Conservation (phyloP, 2,329 filamentous ascomycete genomes). For the Fusarium setosum region DNA sequence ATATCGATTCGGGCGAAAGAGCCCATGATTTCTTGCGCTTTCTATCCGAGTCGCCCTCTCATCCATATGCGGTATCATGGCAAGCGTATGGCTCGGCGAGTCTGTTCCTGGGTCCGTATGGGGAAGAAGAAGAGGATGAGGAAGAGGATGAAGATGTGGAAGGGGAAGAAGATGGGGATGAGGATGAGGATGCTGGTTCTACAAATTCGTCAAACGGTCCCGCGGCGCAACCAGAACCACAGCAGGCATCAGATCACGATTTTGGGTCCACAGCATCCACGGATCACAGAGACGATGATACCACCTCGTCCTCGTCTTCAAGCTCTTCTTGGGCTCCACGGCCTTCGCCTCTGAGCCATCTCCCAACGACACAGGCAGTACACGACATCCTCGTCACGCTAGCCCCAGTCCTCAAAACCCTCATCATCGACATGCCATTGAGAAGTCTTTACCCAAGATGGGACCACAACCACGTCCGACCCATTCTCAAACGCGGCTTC, state of each 20-base stretch:
- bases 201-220: background rate
- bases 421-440: slow-evolving; percentile 40
- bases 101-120: slow-evolving; percentile 9
- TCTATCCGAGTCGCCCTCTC: background rate
- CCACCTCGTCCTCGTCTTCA: background rate
- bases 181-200: no score
- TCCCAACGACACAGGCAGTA: background rate
- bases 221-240: background rate
- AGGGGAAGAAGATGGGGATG: no score
- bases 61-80: background rate
- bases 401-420: slow-evolving; percentile 12
- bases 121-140: background rate
- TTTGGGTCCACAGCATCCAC: background rate
- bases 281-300: background rate
- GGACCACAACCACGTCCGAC: background rate
- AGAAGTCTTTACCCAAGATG: slow-evolving; percentile 3
- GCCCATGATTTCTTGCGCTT: background rate
- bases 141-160: background rate
- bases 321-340: background rate
- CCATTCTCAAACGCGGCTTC: slow-evolving; percentile 25
- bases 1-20: slow-evolving; percentile 9
- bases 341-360: background rate
- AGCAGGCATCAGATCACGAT: background rate
- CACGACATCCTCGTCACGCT: slow-evolving; percentile 13
- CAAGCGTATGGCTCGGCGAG: background rate